Conservation (phyloP, 345 rosid genomes). For the Gossypium anomalum region DNA sequence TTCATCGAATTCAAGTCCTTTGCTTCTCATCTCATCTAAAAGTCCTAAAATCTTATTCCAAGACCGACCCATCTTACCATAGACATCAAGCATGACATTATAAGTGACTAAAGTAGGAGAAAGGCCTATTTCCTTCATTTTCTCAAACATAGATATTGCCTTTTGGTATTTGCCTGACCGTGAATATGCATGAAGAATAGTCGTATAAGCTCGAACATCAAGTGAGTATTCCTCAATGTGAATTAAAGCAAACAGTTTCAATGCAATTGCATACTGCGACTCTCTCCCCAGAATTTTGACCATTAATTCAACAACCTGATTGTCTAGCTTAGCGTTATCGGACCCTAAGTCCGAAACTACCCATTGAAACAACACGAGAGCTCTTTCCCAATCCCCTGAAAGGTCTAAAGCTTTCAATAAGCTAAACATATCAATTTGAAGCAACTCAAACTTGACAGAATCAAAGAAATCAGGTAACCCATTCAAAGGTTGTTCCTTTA, state of each 20-base stretch:
- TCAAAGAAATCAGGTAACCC: constrained; percentile 48
- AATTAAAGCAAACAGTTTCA: constrained; percentile 64
- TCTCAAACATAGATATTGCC: constrained; percentile 62
- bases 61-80: constrained; percentile 85
- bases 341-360: constrained; percentile 28
- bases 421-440: constrained; percentile 54
- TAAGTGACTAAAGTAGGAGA: constrained; percentile 81
- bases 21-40: constrained; percentile 63
- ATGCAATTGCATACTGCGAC: constrained; percentile 49
- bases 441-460: constrained; percentile 45
- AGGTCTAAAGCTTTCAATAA: constrained; percentile 60
- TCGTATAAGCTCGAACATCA: constrained; percentile 77
- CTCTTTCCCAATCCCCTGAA: constrained; percentile 65
- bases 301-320: constrained; percentile 50
- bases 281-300: constrained; percentile 77
- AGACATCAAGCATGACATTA: constrained; percentile 86
- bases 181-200: constrained; percentile 62
- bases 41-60: constrained; percentile 57
- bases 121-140: constrained; percentile 60
- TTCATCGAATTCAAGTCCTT: constrained; percentile 62
- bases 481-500: constrained; percentile 48
- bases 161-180: constrained; percentile 50
- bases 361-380: constrained; percentile 76
- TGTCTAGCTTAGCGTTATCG: constrained; percentile 39
- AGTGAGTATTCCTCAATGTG: constrained; percentile 49